Base-by-base conservation (phyloP, 345 rosid genomes). In the Punica granatum region DNA sequence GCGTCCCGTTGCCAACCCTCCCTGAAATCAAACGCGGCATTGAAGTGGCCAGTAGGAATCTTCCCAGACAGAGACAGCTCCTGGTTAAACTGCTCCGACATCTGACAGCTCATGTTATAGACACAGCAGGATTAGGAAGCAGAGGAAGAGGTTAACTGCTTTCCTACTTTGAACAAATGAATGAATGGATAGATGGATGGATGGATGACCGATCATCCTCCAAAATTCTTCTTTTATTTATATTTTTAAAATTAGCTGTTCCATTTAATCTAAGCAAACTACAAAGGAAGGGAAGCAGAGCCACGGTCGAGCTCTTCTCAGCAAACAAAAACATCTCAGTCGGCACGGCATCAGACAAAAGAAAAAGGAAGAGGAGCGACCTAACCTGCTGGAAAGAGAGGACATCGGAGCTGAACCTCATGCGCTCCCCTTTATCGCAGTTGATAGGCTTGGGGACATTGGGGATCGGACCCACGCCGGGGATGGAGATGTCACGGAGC, bases 71-170 rank as follows among this genome's bases (percentile, higher is more conserved):
- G 67, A 9, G 83, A 74, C 64, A 77, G 70, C 67, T 73, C 83
- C 70, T 77, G 85, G 69, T 82, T 82, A 75, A 82, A 79, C 73
- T 79, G 83, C 79, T 82, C 85, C 37, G 85, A 82, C 85, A 82
- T 82, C 85, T 82, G 41, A 37, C 41, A 5, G 41, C 5, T 11
- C 41, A 37, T 4, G 11, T 11, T 4, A 66, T 34, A 41, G 49
- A 60, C 65, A 69, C 13, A 69, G 18, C 10, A 11, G 6, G 41
- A 4, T 37, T n/a, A 26, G 0, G 36, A 35, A 61, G 32, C 34
- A 19, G 8, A 48, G 9, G 51, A 15, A 33, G 43, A 60, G 8
- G 19, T 34, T 32, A 26, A 32, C n/a, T 19, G 15, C 23, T 21
- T 14, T 30, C n/a, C 23, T 39, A 28, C 41, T 37, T 37, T 11